Base-by-base conservation (phyloP, 1,284 basidiomycete species). In the Sanghuangporus weigelae region DNA sequence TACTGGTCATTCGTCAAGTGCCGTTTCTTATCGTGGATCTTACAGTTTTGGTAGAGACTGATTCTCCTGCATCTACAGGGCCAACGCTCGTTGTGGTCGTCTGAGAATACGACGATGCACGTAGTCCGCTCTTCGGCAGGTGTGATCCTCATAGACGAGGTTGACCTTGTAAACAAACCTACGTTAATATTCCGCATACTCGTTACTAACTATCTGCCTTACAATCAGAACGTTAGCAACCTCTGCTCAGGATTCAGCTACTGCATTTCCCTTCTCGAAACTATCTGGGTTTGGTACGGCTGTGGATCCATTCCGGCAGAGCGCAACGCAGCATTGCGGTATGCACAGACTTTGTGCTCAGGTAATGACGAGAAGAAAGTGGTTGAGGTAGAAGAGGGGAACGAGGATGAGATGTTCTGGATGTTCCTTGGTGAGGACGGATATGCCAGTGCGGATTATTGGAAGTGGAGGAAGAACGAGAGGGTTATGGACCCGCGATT, bases 81-180 rank as follows among this genome's bases (percentile, higher is more conserved):
- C 12, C 76, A 81, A 38, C 82, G 90, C 44, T 77, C 78, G 3
- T 88, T 86, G 69, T 93, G 90, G 90, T 84, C 84, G 7, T 70
- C 83, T 0, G 90, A 92, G 61, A 92, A 93, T 68, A 92, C 89
- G 3, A 79, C 88, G 2, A 90, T 93, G 89, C 90, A 92, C 67
- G 74, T 85, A 53, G 79, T 90, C 35, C 82, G 89, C 62, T 79
- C 77, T 2, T 69, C 73, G 7, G 70, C 76, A n/a, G 82, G 80
- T 6, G 73, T 81, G 16, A 73, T 86, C 31, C 77, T 82, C 65
- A 84, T 92, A 59, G 89, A 93, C 66, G 88, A 93, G 71, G 78
- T 86, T 53, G 87, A 92, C 67, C 73, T 91, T 62, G 90, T n/a
- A n/a, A n/a, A n/a, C n/a, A n/a, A n/a, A n/a, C n/a, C n/a, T n/a